Evolutionary conservation across 768 basidiomycete species (phyloP), one percentile per base, ranked within the genome.

Genomic region (Xanthoconium stramineum): DNA sequence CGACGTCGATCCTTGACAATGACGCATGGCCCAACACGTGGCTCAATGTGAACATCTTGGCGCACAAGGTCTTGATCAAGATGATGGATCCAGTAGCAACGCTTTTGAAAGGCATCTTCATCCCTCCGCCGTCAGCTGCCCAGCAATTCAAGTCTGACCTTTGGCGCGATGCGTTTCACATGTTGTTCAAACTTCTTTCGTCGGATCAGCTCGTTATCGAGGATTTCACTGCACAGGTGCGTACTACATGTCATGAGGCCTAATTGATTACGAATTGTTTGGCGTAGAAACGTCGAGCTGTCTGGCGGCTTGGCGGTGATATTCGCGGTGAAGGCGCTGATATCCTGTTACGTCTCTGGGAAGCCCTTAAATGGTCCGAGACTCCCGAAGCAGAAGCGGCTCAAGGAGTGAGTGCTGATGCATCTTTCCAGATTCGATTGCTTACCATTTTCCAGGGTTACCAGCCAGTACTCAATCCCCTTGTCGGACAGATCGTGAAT

Each of bases 231-330:
- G 91, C 94, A 2, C 96, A 96, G 82, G 92, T 89, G 56, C 37
- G 75, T 59, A 43, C 15, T 36, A 14, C 19, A 53, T 4, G 33
- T 35, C 33, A 24, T 24, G 11, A 32, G 49, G 13, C 30, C 53
- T 56, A 29, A n/a, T 33, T 35, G 19, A 53, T 53, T 24, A 39
- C 32, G 13, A 43, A 36, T 56, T 63, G 19, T 50, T 50, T 13
- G 45, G 39, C 46, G 35, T 55, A 97, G 91, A 93, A 93, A 85
- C 89, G 94, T 40, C 85, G 95, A 42, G 91, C 95, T 4, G 91
- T 95, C 11, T 98, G 95, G 95, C 83, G 92, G 37, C 82, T 98
- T n/a, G 93, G 91, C 6, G 94, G 94, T 29, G 96, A 98, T 73
- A 85, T 98, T 64, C 84, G 96, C 24, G 94, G 94, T 11, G 91